A percentile compares a stretch with the other conserved stretches of the same genome.
phyloP scores from a whole-genome alignment of 257 asterid genomes.

The Jasminum sambac region DNA sequence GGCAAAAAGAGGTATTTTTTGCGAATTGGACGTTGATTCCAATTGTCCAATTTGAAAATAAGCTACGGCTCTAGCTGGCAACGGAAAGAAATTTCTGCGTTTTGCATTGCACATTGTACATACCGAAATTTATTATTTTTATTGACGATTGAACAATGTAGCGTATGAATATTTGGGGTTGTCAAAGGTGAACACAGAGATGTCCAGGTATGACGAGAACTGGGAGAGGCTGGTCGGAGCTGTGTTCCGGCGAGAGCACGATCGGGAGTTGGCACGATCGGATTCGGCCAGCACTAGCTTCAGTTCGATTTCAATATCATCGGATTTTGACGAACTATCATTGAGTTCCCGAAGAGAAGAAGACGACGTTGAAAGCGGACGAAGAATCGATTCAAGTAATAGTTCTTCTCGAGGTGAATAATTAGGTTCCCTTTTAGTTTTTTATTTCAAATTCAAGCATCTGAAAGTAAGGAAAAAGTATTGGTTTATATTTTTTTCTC shows the following conservation, averaged over 20 bases:
- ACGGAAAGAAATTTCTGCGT: too few species aligned
- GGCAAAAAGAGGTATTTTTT: too few species aligned
- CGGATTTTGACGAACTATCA: background rate
- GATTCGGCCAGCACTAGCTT: background rate
- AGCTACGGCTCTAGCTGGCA: too few species aligned
- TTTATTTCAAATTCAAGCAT: too few species aligned
- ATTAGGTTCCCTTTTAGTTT: too few species aligned
- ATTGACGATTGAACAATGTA: too few species aligned
- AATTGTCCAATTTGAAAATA: too few species aligned
- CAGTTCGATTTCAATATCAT: background rate
- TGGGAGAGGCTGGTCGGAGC: background rate
- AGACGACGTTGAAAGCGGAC: background rate
- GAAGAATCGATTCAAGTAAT: background rate
- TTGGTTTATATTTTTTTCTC: background rate
- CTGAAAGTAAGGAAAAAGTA: background rate
- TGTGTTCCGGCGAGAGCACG: background rate
- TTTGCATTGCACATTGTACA: too few species aligned
- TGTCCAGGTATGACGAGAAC: background rate
- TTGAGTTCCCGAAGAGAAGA: background rate
- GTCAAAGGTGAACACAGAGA: background rate
- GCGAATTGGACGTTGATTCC: too few species aligned
- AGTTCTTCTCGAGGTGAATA: too few species aligned
- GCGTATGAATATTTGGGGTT: background rate
- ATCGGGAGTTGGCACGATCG: background rate
- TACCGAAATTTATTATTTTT: too few species aligned